Percentiles rank a stretch among this genome's conserved stretches.
Conservation (phyloP, 2,329 filamentous ascomycete genomes). For the Aspergillus aculeatinus region DNA sequence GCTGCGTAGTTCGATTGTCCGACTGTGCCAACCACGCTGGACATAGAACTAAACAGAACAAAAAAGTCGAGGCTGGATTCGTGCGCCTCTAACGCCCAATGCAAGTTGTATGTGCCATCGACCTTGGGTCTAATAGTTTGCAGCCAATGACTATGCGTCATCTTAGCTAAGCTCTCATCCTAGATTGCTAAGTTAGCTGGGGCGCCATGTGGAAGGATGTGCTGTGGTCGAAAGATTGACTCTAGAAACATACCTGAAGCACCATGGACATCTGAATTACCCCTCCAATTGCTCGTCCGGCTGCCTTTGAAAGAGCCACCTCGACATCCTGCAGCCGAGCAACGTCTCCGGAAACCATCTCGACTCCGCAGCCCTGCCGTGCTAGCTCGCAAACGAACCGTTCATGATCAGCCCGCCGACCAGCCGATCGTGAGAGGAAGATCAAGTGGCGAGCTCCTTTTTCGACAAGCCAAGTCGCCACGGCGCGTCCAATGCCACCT, state of each 20-base stretch:
- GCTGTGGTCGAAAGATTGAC: too few relatives aligned
- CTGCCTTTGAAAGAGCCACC: background rate
- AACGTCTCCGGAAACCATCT: background rate
- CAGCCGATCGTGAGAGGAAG: constrained; percentile 29
- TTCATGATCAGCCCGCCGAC: background rate
- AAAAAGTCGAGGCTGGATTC: background rate
- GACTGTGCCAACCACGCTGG: background rate
- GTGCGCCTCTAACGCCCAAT: background rate
- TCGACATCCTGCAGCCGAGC: background rate
- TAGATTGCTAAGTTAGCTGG: background rate
- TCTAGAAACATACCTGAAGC: background rate
- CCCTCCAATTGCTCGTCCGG: background rate
- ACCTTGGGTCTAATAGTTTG: background rate
- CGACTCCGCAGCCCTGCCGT: background rate
- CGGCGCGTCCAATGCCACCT: constrained; percentile 55
- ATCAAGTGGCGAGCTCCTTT: constrained; percentile 53
- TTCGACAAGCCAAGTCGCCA: constrained; percentile 49
- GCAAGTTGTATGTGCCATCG: background rate
- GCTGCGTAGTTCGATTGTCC: constrained; percentile 25
- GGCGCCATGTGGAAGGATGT: too few relatives aligned
- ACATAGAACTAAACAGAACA: background rate
- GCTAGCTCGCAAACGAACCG: background rate
- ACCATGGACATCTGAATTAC: background rate
- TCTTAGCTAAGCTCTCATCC: background rate
- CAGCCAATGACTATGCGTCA: background rate